A percentile compares a stretch with the other conserved stretches of the same genome.
phyloP scores from a whole-genome alignment of 345 rosid species.

The Murraya koenigii region DNA sequence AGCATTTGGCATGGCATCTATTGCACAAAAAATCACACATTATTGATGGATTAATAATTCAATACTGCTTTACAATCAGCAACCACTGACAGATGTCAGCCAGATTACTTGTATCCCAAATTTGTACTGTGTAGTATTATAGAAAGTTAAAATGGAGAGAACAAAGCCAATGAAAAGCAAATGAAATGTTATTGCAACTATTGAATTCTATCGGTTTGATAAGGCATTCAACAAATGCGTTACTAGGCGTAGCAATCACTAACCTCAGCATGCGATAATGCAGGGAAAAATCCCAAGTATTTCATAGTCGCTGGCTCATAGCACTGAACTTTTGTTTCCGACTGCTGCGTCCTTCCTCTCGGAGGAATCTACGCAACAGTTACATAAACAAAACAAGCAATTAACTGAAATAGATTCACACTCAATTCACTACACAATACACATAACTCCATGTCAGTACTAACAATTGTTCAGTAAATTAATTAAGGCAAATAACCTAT shows the following conservation, averaged over 20 bases:
- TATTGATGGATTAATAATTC: too few relatives aligned
- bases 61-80: neutral
- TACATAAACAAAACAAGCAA: neutral
- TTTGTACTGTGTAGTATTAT: neutral
- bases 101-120: neutral
- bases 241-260: slow-evolving; percentile 6
- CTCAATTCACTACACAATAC: neutral
- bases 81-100: neutral
- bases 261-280: slow-evolving; percentile 73
- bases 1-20: neutral
- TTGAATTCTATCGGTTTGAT: neutral
- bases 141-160: neutral
- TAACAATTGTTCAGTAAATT: neutral
- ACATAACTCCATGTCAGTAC: neutral
- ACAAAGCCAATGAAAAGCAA: neutral
- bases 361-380: slow-evolving; percentile 70
- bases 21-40: neutral
- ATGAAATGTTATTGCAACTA: neutral
- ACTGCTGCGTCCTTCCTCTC: slow-evolving; percentile 79
- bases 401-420: neutral
- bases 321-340: slow-evolving; percentile 86
- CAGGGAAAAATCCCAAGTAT: slow-evolving; percentile 84
- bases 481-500: neutral
- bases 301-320: slow-evolving; percentile 99
- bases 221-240: neutral